Evolutionary conservation across 2,329 filamentous ascomycete species (phyloP), one percentile per base, ranked within the genome.

Genomic region (Zymoseptoria ardabiliae): DNA sequence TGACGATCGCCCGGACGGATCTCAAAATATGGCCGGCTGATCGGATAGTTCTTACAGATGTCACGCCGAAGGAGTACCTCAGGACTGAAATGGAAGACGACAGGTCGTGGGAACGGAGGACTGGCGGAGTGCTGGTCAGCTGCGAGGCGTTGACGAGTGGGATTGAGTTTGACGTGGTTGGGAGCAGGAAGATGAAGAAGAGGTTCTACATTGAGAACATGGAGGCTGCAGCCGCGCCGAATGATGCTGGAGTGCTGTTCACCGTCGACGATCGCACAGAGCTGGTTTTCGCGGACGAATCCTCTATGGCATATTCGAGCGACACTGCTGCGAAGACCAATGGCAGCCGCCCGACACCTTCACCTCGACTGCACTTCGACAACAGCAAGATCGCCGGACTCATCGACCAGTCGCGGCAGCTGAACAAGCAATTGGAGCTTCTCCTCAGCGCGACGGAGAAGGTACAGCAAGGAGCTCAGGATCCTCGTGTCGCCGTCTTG

Each of bases 61-160:
- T 83, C 8, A 82, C 81, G n/a, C 64, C 11, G 6, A 61, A 66
- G 5, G 69, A 72, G 21, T 68, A 66, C 52, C 64, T 62, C 49
- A 64, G 56, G 23, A 51, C 63, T 3, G 61, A 66, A 19, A 66
- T 63, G 2, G 53, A 57, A 2, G 59, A 74, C 45, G 71, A 77
- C 54, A 73, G 69, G 53, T 62, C 73, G 57, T 71, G 72, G 67
- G 71, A 68, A 58, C 68, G 65, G 65, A 55, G 67, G 25, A 62
- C 61, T 23, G 50, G 13, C 1, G 23, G 20, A 23, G 50, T 64
- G 11, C 63, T 66, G 23, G 23, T 45, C 54, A 30, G 41, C 58
- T 83, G 88, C 30, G 89, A 91, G 61, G 80, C 86, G 50, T 77
- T 95, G 19, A 83, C 87, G 35, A 81, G 85, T 2, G 89, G 88